Evolutionary conservation across 768 basidiomycete genomes (phyloP).

Genomic region (Tephrocybe sp.): DNA sequence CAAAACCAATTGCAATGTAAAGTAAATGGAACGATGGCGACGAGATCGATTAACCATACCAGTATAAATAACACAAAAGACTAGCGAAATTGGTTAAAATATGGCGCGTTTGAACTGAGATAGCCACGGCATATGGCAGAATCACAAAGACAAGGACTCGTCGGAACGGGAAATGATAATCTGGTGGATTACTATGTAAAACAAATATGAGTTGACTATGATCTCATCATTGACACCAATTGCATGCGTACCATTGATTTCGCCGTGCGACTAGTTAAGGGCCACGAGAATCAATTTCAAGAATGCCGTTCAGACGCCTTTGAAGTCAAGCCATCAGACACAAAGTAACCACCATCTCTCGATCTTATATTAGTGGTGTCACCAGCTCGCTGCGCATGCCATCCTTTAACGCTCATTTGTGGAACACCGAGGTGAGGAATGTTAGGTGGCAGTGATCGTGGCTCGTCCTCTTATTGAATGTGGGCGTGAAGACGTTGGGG

Average conservation of each 20-base stretch:
- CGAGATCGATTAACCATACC: too few relatives aligned
- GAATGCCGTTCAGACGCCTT: constrained; percentile 95
- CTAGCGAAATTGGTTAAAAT: constrained; percentile 15
- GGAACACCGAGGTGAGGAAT: too few relatives aligned
- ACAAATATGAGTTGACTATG: too few relatives aligned
- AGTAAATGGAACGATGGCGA: too few relatives aligned
- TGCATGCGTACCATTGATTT: constrained; percentile 95
- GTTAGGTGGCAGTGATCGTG: too few relatives aligned
- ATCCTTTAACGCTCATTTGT: too few relatives aligned
- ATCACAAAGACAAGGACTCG: constrained; percentile 90
- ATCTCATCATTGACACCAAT: constrained; percentile 98
- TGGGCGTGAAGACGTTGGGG: too few relatives aligned
- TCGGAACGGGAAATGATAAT: constrained; percentile 99
- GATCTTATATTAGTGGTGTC: too few relatives aligned
- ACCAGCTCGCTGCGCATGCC: too few relatives aligned
- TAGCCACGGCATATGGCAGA: constrained; percentile 90
- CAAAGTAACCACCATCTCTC: too few relatives aligned
- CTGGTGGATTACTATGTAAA: constrained; percentile 48
- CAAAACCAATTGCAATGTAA: too few relatives aligned
- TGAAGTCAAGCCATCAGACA: constrained; percentile 11
- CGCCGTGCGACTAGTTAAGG: constrained; percentile 89
- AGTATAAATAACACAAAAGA: constrained; percentile 13
- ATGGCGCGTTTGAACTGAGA: constrained; percentile 74
- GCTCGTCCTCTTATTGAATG: too few relatives aligned
- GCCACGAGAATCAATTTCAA: constrained; percentile 98